Percentiles rank a stretch among this genome's conserved stretches.
phyloP scores from a whole-genome alignment of 2,329 filamentous ascomycete species.

The Pseudogymnoascus destructans region DNA sequence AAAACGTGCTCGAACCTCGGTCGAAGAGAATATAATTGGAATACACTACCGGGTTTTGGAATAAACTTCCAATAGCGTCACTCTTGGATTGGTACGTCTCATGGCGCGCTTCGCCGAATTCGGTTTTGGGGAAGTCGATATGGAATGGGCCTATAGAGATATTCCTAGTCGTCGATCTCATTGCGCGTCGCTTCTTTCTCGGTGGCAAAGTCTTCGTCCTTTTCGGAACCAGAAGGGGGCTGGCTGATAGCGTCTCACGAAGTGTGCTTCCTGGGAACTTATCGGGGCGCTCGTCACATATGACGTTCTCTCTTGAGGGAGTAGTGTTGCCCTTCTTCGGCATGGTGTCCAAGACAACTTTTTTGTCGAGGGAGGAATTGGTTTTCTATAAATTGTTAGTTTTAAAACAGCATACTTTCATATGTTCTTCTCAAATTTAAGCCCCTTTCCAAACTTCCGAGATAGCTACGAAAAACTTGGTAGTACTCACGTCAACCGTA shows the following conservation, averaged over 20 bases:
- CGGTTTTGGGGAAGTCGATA: slow-evolving; percentile 16
- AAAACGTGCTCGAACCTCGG: slow-evolving; percentile 9
- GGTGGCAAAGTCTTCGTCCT: not conserved
- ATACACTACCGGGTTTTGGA: slow-evolving; percentile 14
- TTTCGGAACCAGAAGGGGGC: not conserved
- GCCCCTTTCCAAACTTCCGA: too few species aligned
- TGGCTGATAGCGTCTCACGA: not conserved
- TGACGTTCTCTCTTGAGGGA: not conserved
- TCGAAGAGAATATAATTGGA: slow-evolving; percentile 17
- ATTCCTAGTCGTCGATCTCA: not conserved
- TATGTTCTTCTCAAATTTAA: not conserved
- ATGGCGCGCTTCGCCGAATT: slow-evolving; percentile 6
- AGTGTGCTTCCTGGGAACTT: not conserved
- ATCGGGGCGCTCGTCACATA: not conserved
- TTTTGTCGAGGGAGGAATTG: not conserved
- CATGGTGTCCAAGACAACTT: not conserved
- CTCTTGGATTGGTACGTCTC: slow-evolving; percentile 13
- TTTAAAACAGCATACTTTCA: not conserved
- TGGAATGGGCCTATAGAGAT: not conserved
- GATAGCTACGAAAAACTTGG: not conserved
- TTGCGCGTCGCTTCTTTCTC: not conserved
- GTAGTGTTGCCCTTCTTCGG: not conserved
- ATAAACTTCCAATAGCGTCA: slow-evolving; percentile 16
- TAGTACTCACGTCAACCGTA: not conserved
- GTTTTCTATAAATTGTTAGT: not conserved